phyloP scores from a whole-genome alignment of 768 basidiomycete genomes.

The Strobilomyces confusus region DNA sequence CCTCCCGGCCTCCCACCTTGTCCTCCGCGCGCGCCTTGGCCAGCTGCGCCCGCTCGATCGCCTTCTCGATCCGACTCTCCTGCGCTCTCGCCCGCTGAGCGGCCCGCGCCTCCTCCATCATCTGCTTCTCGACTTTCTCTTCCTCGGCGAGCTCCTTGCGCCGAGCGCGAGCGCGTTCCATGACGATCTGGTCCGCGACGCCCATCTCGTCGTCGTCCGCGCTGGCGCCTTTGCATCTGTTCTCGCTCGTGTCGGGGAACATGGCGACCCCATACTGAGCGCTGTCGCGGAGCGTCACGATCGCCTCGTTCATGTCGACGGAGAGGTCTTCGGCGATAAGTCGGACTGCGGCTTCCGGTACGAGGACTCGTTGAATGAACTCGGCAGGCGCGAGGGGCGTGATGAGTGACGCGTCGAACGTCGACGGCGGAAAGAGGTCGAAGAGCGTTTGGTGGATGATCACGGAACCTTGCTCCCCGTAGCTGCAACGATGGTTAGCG shows the following conservation, averaged over 20 bases:
- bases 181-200: constrained; percentile 40
- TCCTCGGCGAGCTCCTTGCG: constrained; percentile 41
- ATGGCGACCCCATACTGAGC: constrained; percentile 78
- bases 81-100: constrained; percentile 21
- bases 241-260: constrained; percentile 55
- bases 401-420: constrained; percentile 50
- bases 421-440: constrained; percentile 64
- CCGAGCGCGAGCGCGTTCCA: constrained; percentile 40
- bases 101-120: constrained; percentile 20
- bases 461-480: constrained; percentile 80
- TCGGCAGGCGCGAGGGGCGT: constrained; percentile 68
- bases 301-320: constrained; percentile 44
- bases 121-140: constrained; percentile 33
- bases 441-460: constrained; percentile 77
- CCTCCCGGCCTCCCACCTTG: background rate
- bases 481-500: constrained; percentile 42
- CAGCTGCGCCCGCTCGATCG: constrained; percentile 19
- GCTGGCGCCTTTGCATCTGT: constrained; percentile 32
- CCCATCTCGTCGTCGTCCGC: constrained; percentile 31
- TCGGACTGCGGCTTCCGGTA: constrained; percentile 79
- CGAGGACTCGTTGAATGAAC: constrained; percentile 80
- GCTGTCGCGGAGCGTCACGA: constrained; percentile 67
- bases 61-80: constrained; percentile 19
- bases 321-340: constrained; percentile 79
- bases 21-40: constrained; percentile 1